phyloP scores from a whole-genome alignment of 2,329 filamentous ascomycete genomes.

The Phoma sp. region DNA sequence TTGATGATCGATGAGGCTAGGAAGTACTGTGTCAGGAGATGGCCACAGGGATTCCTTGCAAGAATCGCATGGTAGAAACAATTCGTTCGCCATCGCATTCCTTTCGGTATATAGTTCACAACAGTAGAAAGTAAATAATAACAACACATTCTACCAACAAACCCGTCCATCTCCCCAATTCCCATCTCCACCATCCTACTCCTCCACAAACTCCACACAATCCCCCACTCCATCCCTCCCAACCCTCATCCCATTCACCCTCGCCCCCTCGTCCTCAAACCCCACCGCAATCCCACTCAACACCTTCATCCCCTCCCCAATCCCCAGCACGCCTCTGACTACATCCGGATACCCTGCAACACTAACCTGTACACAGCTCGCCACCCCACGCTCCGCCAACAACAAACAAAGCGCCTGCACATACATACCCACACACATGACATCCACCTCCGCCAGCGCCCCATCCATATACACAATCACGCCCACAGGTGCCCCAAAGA shows the following conservation, averaged over 20 bases:
- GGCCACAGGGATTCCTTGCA: slow-evolving; percentile 63
- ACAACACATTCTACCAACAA: neutral
- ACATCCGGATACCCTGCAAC: slow-evolving; percentile 31
- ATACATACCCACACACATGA: slow-evolving; percentile 32
- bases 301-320: slow-evolving; percentile 21
- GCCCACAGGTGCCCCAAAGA: slow-evolving; percentile 28
- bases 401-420: slow-evolving; percentile 30
- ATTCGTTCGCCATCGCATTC: neutral
- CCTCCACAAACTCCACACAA: neutral
- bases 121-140: neutral
- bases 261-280: slow-evolving; percentile 12
- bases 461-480: slow-evolving; percentile 25
- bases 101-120: neutral
- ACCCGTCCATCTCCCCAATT: too few species aligned
- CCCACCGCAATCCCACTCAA: slow-evolving; percentile 34
- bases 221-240: slow-evolving; percentile 1
- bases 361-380: slow-evolving; percentile 26
- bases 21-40: slow-evolving; percentile 67
- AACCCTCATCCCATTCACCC: slow-evolving; percentile 8
- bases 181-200: neutral
- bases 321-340: slow-evolving; percentile 20
- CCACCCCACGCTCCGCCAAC: slow-evolving; percentile 25
- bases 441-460: slow-evolving; percentile 18
- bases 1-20: slow-evolving; percentile 70
- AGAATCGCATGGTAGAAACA: slow-evolving; percentile 66